These are phyloP conservation scores for Fusarium sp. DNA, from an alignment of 2,329 filamentous ascomycete genomes.

Conservation along the genomic window DNA sequence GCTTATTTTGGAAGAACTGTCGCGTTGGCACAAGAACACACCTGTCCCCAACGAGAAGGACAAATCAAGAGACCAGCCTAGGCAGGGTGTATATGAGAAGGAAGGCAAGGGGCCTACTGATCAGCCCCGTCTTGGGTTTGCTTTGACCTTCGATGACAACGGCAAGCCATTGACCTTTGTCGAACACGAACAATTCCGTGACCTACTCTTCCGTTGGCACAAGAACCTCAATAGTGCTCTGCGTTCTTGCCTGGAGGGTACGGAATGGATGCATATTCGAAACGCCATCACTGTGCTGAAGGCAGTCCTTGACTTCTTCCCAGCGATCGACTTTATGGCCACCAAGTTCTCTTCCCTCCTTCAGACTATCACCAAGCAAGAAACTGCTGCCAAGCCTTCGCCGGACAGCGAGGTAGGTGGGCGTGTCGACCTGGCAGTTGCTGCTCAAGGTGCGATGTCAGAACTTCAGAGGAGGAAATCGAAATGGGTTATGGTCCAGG, in stretches of 20 bases:
- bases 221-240: constrained; percentile 82
- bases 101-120: constrained; percentile 70
- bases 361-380: constrained; percentile 72
- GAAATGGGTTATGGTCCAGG: constrained; percentile 79
- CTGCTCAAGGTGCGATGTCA: constrained; percentile 77
- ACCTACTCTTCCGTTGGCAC: constrained; percentile 91
- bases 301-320: constrained; percentile 83
- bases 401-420: constrained; percentile 65
- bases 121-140: constrained; percentile 78
- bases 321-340: constrained; percentile 90
- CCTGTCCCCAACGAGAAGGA: constrained; percentile 57
- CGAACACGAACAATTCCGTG: constrained; percentile 87
- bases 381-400: constrained; percentile 61
- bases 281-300: constrained; percentile 94
- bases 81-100: constrained; percentile 84
- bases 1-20: constrained; percentile 81
- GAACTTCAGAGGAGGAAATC: constrained; percentile 74
- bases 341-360: constrained; percentile 71
- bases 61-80: constrained; percentile 56
- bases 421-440: constrained; percentile 79
- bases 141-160: constrained; percentile 72
- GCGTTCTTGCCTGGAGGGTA: constrained; percentile 81
- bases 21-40: constrained; percentile 85
- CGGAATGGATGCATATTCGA: constrained; percentile 97
- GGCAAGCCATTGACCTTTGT: constrained; percentile 78